These are phyloP conservation scores for Adansonia digitata DNA, from an alignment of 345 rosid genomes.

Conservation along the genomic window DNA sequence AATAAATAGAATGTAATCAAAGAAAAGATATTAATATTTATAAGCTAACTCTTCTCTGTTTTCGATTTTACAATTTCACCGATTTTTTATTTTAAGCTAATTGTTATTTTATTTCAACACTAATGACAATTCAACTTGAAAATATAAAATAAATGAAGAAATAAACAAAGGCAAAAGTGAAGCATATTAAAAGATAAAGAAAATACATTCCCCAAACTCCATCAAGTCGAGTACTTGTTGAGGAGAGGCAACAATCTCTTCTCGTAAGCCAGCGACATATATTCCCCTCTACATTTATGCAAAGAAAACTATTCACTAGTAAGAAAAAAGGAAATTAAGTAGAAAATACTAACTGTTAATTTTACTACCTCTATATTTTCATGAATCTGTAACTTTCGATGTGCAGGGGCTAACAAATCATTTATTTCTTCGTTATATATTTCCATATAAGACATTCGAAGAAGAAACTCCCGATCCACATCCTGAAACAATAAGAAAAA, in stretches of 20 bases:
- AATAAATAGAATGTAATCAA: background rate
- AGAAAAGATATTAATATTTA: background rate
- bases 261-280: slow-evolving; percentile 89
- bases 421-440: slow-evolving; percentile 93
- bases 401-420: slow-evolving; percentile 88
- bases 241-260: slow-evolving; percentile 91
- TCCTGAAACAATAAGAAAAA: slow-evolving; percentile 36
- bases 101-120: background rate
- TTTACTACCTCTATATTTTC: slow-evolving; percentile 71
- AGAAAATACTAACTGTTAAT: background rate
- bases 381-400: slow-evolving; percentile 86
- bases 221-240: slow-evolving; percentile 85
- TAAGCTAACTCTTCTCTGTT: background rate
- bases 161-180: background rate
- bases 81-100: background rate
- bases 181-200: background rate
- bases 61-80: background rate
- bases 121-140: background rate
- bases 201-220: slow-evolving; percentile 86
- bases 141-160: background rate
- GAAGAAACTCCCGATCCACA: slow-evolving; percentile 70
- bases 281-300: slow-evolving; percentile 63
- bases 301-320: slow-evolving; percentile 10
- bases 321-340: background rate
- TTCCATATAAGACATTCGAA: slow-evolving; percentile 95